phyloP scores from a whole-genome alignment of 768 basidiomycete species.

The Hydnomerulius pinastri region DNA sequence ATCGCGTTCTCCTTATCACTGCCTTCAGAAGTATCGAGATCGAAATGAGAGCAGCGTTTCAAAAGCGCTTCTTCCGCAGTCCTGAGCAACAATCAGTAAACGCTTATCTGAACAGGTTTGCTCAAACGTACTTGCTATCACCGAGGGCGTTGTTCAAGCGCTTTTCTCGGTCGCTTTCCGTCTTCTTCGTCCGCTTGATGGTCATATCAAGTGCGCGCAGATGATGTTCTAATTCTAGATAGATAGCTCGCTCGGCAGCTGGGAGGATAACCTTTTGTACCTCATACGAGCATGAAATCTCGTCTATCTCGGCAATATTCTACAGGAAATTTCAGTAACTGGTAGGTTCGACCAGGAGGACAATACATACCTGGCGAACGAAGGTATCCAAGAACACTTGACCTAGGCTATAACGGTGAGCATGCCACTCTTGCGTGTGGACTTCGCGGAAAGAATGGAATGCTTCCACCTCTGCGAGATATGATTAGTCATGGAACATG shows the following conservation, averaged over 20 bases:
- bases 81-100: constrained; percentile 38
- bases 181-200: constrained; percentile 64
- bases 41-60: constrained; percentile 95
- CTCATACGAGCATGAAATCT: constrained; percentile 78
- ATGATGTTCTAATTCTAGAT: constrained; percentile 92
- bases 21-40: constrained; percentile 60
- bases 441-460: constrained; percentile 98
- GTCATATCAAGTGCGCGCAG: constrained; percentile 88
- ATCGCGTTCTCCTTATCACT: constrained; percentile 72
- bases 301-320: constrained; percentile 96
- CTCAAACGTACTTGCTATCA: constrained; percentile 67
- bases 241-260: constrained; percentile 92
- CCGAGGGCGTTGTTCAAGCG: constrained; percentile 87
- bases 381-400: constrained; percentile 81
- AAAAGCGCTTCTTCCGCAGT: constrained; percentile 90
- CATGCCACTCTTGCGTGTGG: constrained; percentile 90
- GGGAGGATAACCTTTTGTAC: constrained; percentile 72
- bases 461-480: constrained; percentile 70
- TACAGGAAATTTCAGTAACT: constrained; percentile 33
- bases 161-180: constrained; percentile 80
- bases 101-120: background rate
- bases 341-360: background rate
- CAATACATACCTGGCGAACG: constrained; percentile 71
- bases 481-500: constrained; percentile 17
- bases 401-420: constrained; percentile 78